These are phyloP conservation scores for Pseudoturritis turrita DNA, from an alignment of 345 rosid genomes.

Conservation along the genomic window DNA sequence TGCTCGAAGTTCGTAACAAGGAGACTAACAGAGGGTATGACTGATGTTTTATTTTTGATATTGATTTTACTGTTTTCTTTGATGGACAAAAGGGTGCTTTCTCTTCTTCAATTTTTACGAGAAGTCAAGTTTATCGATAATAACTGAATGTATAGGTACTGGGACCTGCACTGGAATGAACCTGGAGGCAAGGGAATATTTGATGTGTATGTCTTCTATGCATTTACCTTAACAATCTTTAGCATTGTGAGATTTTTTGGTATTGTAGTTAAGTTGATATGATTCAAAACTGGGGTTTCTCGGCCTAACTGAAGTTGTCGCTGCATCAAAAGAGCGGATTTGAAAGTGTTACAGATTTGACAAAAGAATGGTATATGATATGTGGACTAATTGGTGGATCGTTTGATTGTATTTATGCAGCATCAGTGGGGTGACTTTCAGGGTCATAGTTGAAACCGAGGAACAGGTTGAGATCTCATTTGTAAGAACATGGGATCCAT, in stretches of 20 bases:
- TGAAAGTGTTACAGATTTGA: neutral
- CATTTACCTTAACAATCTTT: conserved; percentile 1
- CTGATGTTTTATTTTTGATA: neutral
- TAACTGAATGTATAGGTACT: conserved; percentile 49
- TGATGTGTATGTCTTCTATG: conserved; percentile 65
- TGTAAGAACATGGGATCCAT: conserved; percentile 59
- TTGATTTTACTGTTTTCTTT: neutral
- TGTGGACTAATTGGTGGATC: neutral
- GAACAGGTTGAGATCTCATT: conserved; percentile 75
- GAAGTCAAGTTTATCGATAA: neutral
- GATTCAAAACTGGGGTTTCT: neutral
- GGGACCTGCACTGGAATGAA: conserved; percentile 77
- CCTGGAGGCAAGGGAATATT: conserved; percentile 75
- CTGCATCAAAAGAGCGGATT: neutral
- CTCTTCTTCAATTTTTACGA: neutral
- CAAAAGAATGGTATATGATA: neutral
- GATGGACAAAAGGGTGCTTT: neutral
- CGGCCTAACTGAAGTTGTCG: neutral
- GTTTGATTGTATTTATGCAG: conserved; percentile 37
- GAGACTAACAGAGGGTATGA: conserved; percentile 77
- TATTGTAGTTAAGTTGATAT: neutral
- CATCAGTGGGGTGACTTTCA: conserved; percentile 55
- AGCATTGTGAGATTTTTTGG: neutral
- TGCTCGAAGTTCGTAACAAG: conserved; percentile 70
- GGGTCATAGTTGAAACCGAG: conserved; percentile 52